These are phyloP conservation scores for Solanum hybrid DNA, from an alignment of 305 asterid species.

Conservation along the genomic window DNA sequence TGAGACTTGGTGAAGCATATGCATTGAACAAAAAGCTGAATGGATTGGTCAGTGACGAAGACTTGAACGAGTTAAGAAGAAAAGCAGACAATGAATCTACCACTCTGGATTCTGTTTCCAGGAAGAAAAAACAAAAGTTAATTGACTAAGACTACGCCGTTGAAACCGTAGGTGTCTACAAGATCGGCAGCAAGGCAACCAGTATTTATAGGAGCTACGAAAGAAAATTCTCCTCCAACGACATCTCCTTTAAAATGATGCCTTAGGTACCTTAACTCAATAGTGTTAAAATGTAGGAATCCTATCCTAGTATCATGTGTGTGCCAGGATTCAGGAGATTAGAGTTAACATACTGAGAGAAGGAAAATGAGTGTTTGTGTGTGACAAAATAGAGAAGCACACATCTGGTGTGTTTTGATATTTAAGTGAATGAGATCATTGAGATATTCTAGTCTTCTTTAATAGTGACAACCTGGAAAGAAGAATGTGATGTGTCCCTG, in stretches of 20 bases:
- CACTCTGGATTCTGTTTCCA: slow-evolving; percentile 28
- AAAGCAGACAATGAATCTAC: slow-evolving; percentile 39
- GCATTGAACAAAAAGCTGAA: slow-evolving; percentile 59
- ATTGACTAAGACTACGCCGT: slow-evolving; percentile 9
- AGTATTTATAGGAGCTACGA: background rate
- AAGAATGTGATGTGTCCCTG: background rate
- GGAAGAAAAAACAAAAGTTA: slow-evolving; percentile 51
- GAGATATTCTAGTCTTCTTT: background rate
- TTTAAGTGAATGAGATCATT: background rate
- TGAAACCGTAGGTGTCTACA: background rate
- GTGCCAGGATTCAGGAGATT: background rate
- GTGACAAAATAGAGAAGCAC: background rate
- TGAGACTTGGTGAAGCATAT: slow-evolving; percentile 61
- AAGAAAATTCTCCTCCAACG: background rate
- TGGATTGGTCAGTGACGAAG: slow-evolving; percentile 57
- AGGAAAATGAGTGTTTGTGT: background rate
- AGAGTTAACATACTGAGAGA: background rate
- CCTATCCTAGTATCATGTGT: background rate
- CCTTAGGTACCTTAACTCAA: background rate
- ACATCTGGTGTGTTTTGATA: background rate
- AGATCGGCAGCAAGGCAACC: background rate
- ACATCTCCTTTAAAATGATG: background rate
- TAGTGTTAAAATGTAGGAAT: background rate
- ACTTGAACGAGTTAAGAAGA: slow-evolving; percentile 44
- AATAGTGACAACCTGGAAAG: background rate